Conservation (phyloP, 139 green algal species). For the Spirogloea muscicola region DNA sequence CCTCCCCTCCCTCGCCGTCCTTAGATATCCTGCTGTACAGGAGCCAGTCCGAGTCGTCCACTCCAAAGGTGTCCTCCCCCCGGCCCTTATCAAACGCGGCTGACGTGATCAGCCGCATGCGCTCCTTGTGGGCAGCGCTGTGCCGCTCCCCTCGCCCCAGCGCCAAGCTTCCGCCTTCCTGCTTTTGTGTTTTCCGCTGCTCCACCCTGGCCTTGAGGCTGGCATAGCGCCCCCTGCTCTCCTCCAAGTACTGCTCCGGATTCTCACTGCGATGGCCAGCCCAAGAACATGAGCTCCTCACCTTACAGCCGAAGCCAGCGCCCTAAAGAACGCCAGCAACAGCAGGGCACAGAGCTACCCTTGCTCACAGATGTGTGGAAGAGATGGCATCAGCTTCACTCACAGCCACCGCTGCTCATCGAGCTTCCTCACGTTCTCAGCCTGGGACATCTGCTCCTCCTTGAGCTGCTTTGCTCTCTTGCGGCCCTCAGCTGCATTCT, state of each 20-base stretch:
- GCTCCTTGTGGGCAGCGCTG: conserved; percentile 34
- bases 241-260: conserved; percentile 36
- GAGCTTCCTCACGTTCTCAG: conserved; percentile 16
- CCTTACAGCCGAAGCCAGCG: too few relatives aligned
- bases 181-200: conserved; percentile 23
- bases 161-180: conserved; percentile 21
- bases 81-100: conserved; percentile 33
- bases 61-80: conserved; percentile 41
- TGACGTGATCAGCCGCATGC: conserved; percentile 36
- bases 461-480: conserved; percentile 8
- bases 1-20: conserved; percentile 10
- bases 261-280: conserved; percentile 37
- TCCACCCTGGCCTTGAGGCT: conserved; percentile 8
- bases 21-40: conserved; percentile 34
- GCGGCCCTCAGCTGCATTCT: conserved; percentile 27
- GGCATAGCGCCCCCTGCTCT: not conserved
- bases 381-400: too few relatives aligned
- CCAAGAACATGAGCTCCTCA: too few relatives aligned
- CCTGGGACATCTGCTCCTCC: conserved; percentile 20
- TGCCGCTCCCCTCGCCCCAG: conserved; percentile 25
- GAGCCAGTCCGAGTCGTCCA: conserved; percentile 37
- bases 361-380: too few relatives aligned
- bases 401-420: too few relatives aligned
- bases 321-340: too few relatives aligned
- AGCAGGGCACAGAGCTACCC: too few relatives aligned